These are phyloP conservation scores for Zasmidium angulare DNA, from an alignment of 2,329 filamentous ascomycete genomes.

Conservation along the genomic window DNA sequence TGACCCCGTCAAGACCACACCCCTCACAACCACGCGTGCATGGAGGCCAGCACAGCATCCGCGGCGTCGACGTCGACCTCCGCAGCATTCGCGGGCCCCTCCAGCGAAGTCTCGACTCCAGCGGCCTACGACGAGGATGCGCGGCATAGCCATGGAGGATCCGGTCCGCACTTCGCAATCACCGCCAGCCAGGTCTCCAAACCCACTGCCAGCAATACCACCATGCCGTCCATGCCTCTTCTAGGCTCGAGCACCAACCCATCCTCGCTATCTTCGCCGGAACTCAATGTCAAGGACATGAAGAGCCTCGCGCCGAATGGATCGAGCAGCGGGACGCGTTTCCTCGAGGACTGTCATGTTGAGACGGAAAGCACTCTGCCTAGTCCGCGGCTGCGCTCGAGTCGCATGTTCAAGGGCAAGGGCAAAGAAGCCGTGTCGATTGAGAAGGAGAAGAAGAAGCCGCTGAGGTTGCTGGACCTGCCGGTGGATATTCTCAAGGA, in stretches of 20 bases:
- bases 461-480: slow-evolving; percentile 69
- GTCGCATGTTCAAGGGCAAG: slow-evolving; percentile 52
- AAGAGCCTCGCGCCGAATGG: slow-evolving; percentile 18
- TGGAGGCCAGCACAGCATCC: slow-evolving; percentile 6
- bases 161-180: slow-evolving; percentile 25
- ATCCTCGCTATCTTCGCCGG: slow-evolving; percentile 16
- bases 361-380: slow-evolving; percentile 25
- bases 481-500: slow-evolving; percentile 76
- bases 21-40: slow-evolving; percentile 1
- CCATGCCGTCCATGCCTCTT: no score
- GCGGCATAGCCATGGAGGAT: slow-evolving; percentile 13
- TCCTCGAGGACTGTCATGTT: slow-evolving; percentile 31
- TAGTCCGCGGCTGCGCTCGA: slow-evolving; percentile 34
- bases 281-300: slow-evolving; percentile 23
- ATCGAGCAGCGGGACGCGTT: slow-evolving; percentile 24
- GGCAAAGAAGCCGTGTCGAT: slow-evolving; percentile 40
- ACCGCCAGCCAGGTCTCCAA: slow-evolving; percentile 31
- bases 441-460: slow-evolving; percentile 48
- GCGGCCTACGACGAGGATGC: slow-evolving; percentile 28
- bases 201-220: slow-evolving; percentile 21
- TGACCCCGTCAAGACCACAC: background rate
- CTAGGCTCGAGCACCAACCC: slow-evolving; percentile 6
- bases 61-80: slow-evolving; percentile 6
- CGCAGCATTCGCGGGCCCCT: slow-evolving; percentile 18
- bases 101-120: slow-evolving; percentile 22